Evolutionary conservation across 1,284 basidiomycete species (phyloP).

Genomic region (Malassezia arunalokei): DNA sequence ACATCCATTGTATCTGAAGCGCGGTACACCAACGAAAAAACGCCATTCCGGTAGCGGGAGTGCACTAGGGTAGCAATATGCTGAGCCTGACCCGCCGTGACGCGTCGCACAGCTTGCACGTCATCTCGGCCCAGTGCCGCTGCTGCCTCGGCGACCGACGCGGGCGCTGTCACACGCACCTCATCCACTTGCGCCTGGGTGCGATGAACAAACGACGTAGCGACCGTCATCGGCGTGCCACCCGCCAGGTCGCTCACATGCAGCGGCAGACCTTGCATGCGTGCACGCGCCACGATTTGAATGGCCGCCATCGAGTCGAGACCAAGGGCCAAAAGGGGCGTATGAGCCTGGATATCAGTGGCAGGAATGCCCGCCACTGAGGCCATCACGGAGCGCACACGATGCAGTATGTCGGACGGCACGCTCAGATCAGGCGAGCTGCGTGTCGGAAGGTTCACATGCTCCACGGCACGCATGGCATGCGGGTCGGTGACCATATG

Average conservation of each 20-base stretch:
- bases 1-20: background rate
- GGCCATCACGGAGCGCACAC: constrained; percentile 18
- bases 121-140: background rate
- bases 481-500: background rate
- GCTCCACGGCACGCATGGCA: background rate
- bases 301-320: constrained; percentile 42
- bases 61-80: constrained; percentile 23
- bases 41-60: constrained; percentile 12
- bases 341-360: constrained; percentile 15
- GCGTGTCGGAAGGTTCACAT: background rate
- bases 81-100: constrained; percentile 28
- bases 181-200: constrained; percentile 12
- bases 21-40: constrained; percentile 29
- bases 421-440: background rate
- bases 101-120: constrained; percentile 23
- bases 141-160: background rate
- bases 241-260: constrained; percentile 28
- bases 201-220: background rate
- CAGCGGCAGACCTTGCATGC: constrained; percentile 20
- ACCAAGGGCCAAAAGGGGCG: constrained; percentile 26
- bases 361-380: constrained; percentile 15
- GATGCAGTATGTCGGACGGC: constrained; percentile 1
- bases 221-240: constrained; percentile 20
- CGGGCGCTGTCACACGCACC: constrained; percentile 10
- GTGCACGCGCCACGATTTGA: constrained; percentile 27